Conservation (phyloP, 768 basidiomycete species). For the Suillus variegatus region DNA sequence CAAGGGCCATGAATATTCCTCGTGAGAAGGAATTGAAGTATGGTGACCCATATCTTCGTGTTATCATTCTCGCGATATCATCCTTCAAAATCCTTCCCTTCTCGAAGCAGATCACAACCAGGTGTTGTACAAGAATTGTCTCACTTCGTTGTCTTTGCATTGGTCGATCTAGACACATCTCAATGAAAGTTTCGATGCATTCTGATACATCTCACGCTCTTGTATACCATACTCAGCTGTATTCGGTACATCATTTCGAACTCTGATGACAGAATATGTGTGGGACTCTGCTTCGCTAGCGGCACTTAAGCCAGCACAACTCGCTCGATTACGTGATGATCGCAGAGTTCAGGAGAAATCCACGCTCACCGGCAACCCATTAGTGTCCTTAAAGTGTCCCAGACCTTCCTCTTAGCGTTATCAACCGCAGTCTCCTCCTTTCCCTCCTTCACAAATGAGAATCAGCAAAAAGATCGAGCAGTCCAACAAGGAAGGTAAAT, state of each 20-base stretch:
- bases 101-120: not conserved
- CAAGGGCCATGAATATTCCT: not conserved
- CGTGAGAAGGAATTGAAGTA: not conserved
- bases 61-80: not conserved
- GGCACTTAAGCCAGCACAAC: slow-evolving; percentile 1
- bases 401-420: slow-evolving; percentile 20
- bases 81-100: not conserved
- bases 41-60: not conserved
- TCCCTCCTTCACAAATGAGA: slow-evolving; percentile 61
- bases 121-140: not conserved
- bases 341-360: not conserved
- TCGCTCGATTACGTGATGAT: slow-evolving; percentile 3
- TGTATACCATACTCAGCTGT: not conserved
- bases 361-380: not conserved
- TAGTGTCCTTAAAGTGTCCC: not conserved
- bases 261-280: slow-evolving; percentile 1
- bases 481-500: slow-evolving; percentile 78
- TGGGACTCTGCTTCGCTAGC: not conserved
- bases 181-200: not conserved
- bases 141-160: not conserved
- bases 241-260: not conserved
- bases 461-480: slow-evolving; percentile 92
- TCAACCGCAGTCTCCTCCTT: slow-evolving; percentile 24
- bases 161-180: not conserved
- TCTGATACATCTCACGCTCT: slow-evolving; percentile 4